These are phyloP conservation scores for Backusella westeae DNA, from an alignment of 192 early-diverging fungal genomes.

Conservation along the genomic window DNA sequence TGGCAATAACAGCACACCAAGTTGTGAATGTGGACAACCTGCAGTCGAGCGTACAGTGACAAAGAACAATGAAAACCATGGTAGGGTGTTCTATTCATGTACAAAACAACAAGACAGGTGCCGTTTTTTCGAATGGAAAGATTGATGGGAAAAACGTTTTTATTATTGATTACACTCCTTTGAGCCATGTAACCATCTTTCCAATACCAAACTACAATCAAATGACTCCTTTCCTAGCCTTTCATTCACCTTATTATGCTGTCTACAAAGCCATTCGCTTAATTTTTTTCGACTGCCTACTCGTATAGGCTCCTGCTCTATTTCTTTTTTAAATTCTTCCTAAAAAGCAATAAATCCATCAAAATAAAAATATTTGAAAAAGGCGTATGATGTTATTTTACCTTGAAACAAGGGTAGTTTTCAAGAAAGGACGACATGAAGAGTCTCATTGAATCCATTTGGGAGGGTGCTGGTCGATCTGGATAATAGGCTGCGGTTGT, in stretches of 20 bases:
- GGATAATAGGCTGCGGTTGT: conserved; percentile 98
- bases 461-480: conserved; percentile 60
- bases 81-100: not conserved
- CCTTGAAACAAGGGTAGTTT: conserved; percentile 92
- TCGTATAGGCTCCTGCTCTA: conserved; percentile 68
- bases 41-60: not conserved
- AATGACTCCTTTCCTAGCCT: conserved; percentile 84
- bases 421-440: conserved; percentile 76
- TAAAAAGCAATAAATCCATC: not conserved
- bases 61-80: not conserved
- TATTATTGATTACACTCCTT: conserved; percentile 39
- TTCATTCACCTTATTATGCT: conserved; percentile 95
- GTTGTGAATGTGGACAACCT: not conserved
- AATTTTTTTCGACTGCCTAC: conserved; percentile 70
- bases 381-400: not conserved
- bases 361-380: not conserved
- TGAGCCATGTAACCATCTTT: conserved; percentile 86
- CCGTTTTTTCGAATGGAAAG: not conserved
- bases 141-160: not conserved
- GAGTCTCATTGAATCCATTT: conserved; percentile 74
- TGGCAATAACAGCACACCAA: not conserved
- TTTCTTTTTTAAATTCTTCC: conserved; percentile 73
- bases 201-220: conserved; percentile 90
- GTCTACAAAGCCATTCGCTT: conserved; percentile 84
- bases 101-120: not conserved